phyloP scores from a whole-genome alignment of 2,329 filamentous ascomycete species.

The Celoporthe dispersa region DNA sequence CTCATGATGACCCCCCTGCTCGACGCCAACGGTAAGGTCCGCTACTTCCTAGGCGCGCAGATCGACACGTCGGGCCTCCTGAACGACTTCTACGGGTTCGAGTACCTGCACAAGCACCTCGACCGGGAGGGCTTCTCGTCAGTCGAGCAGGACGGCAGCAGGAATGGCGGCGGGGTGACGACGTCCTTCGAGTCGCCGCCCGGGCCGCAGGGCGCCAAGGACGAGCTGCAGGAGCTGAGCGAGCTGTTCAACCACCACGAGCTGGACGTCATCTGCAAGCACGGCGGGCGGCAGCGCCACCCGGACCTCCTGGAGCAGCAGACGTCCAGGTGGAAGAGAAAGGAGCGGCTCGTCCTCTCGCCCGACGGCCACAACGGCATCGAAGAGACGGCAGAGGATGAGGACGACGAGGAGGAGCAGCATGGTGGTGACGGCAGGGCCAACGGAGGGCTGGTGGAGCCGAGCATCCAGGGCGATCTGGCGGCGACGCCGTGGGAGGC shows the following conservation, averaged over 20 bases:
- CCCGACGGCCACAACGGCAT: slow-evolving; percentile 26
- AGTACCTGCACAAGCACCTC: slow-evolving; percentile 60
- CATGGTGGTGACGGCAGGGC: not conserved
- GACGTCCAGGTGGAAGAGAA: slow-evolving; percentile 42
- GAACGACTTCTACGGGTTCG: slow-evolving; percentile 67
- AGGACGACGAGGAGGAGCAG: slow-evolving; percentile 15
- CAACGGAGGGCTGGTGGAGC: slow-evolving; percentile 16
- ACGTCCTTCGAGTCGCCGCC: slow-evolving; percentile 15
- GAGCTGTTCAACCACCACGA: slow-evolving; percentile 74
- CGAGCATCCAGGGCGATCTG: slow-evolving; percentile 24
- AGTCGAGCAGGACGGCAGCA: slow-evolving; percentile 35
- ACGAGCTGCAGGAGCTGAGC: slow-evolving; percentile 68
- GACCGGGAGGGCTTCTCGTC: slow-evolving; percentile 35
- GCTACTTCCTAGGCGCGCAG: slow-evolving; percentile 73
- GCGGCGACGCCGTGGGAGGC: slow-evolving; percentile 14
- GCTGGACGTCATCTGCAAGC: slow-evolving; percentile 64
- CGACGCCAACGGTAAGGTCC: slow-evolving; percentile 67
- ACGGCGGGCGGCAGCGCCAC: slow-evolving; percentile 66
- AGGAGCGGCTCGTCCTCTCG: slow-evolving; percentile 45
- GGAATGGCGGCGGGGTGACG: slow-evolving; percentile 31
- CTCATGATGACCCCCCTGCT: slow-evolving; percentile 73
- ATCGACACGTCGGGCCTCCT: slow-evolving; percentile 72
- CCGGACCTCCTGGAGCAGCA: slow-evolving; percentile 47
- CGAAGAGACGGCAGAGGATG: slow-evolving; percentile 14
- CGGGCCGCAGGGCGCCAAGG: slow-evolving; percentile 41